phyloP scores from a whole-genome alignment of 331 rosid species.

The Cydonia oblonga region DNA sequence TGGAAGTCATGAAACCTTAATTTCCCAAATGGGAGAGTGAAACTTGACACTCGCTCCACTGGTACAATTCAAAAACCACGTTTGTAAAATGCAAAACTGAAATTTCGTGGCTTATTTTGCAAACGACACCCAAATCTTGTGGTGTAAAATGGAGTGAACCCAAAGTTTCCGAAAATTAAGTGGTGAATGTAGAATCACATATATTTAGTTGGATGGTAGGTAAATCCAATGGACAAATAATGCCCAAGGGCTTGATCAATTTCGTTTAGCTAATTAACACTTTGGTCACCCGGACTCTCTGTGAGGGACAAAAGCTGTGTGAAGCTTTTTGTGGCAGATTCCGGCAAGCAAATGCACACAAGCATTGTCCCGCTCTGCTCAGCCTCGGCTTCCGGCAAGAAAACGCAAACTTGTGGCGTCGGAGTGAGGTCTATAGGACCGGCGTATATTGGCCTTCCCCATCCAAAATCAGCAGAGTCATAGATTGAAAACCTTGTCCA shows the following conservation, averaged over 20 bases:
- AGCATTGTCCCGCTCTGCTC: conserved; percentile 45
- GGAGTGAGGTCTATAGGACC: conserved; percentile 90
- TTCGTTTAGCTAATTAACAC: background rate
- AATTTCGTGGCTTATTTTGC: no score
- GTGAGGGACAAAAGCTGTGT: conserved; percentile 25
- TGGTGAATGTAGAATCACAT: no score
- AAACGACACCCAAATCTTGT: no score
- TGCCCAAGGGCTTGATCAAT: background rate
- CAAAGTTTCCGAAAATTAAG: no score
- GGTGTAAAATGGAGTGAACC: no score
- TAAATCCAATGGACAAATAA: background rate
- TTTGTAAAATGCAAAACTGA: no score
- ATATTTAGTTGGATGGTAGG: no score
- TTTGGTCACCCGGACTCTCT: background rate
- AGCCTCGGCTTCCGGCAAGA: conserved; percentile 58
- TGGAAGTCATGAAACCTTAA: no score
- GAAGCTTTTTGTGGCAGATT: conserved; percentile 46
- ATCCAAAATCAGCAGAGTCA: conserved; percentile 75
- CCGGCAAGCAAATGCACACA: conserved; percentile 82
- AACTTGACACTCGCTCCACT: no score
- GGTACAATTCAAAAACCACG: no score
- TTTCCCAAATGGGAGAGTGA: no score
- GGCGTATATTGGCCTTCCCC: conserved; percentile 80
- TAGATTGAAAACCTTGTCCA: conserved; percentile 89
- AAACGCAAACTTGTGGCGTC: conserved; percentile 85